These are phyloP conservation scores for Ammopiptanthus mongolicus DNA, from an alignment of 306 rosid species.

Conservation along the genomic window DNA sequence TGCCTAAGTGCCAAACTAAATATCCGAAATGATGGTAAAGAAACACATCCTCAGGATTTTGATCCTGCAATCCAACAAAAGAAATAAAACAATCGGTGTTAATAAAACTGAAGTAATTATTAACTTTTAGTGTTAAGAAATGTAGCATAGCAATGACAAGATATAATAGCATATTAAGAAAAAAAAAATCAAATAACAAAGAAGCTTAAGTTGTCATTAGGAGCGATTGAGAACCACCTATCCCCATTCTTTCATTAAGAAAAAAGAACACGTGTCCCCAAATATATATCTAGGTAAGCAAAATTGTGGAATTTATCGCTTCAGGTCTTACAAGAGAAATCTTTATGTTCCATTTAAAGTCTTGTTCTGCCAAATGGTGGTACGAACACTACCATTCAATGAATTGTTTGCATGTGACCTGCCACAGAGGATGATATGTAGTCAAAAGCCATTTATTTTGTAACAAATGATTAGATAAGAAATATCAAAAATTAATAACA, in stretches of 20 bases:
- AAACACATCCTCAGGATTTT: too few relatives aligned
- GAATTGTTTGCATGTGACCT: conserved; percentile 86
- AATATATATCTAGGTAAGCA: neutral
- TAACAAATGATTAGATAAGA: conserved; percentile 10
- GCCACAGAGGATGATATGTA: conserved; percentile 28
- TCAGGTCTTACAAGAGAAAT: conserved; percentile 59
- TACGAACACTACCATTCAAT: conserved; percentile 55
- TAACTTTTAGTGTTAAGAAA: too few relatives aligned
- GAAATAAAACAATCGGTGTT: too few relatives aligned
- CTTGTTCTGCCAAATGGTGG: conserved; percentile 64
- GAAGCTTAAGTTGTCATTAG: too few relatives aligned
- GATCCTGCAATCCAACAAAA: too few relatives aligned
- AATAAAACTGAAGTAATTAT: too few relatives aligned
- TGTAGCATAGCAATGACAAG: too few relatives aligned
- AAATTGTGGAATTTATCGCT: conserved; percentile 8
- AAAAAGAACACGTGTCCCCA: neutral
- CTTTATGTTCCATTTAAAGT: conserved; percentile 26
- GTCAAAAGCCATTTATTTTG: conserved; percentile 1
- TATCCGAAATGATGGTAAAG: too few relatives aligned
- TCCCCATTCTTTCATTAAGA: neutral
- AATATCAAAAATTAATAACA: neutral
- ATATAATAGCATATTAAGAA: too few relatives aligned
- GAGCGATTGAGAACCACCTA: too few relatives aligned
- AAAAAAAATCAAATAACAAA: too few relatives aligned
- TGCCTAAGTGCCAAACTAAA: too few relatives aligned